Evolutionary conservation across 2,329 filamentous ascomycete species (phyloP).

Genomic region (Periconia digitata): DNA sequence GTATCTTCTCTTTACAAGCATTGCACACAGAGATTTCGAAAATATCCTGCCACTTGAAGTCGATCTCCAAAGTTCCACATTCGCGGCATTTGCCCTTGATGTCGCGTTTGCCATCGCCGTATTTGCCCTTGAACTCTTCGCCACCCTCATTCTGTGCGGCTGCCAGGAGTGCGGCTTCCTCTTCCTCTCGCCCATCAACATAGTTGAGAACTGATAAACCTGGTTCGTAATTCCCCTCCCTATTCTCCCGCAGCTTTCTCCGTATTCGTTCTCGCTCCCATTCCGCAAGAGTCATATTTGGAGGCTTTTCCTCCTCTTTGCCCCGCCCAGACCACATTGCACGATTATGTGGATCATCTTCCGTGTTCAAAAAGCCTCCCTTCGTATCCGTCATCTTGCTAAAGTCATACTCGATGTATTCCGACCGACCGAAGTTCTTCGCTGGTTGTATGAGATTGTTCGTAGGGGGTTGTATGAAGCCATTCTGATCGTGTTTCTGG

Average conservation of each 20-base stretch:
- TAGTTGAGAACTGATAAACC: constrained; percentile 73
- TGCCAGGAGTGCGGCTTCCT: constrained; percentile 27
- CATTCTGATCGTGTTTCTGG: constrained; percentile 38
- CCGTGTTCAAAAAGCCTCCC: constrained; percentile 86
- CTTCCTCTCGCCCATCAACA: constrained; percentile 39
- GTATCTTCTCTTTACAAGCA: constrained; percentile 82
- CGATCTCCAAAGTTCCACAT: constrained; percentile 82
- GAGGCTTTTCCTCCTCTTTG: constrained; percentile 68
- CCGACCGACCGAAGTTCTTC: constrained; percentile 76
- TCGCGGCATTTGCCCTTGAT: constrained; percentile 76
- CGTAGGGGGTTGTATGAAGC: constrained; percentile 36
- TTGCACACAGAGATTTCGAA: constrained; percentile 76
- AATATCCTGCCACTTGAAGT: constrained; percentile 91
- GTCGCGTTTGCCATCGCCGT: constrained; percentile 37
- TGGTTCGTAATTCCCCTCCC: constrained; percentile 84
- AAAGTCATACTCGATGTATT: constrained; percentile 95
- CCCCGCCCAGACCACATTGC: constrained; percentile 55
- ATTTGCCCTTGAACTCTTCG: constrained; percentile 35
- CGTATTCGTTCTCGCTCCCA: constrained; percentile 86
- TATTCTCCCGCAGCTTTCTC: constrained; percentile 69
- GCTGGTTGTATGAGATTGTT: constrained; percentile 69
- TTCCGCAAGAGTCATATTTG: constrained; percentile 85
- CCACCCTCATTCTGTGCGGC: constrained; percentile 47
- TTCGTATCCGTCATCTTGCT: constrained; percentile 98
- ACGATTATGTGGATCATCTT: constrained; percentile 89